Evolutionary conservation across 2,329 filamentous ascomycete species (phyloP).

Genomic region (Fusarium denticulatum): DNA sequence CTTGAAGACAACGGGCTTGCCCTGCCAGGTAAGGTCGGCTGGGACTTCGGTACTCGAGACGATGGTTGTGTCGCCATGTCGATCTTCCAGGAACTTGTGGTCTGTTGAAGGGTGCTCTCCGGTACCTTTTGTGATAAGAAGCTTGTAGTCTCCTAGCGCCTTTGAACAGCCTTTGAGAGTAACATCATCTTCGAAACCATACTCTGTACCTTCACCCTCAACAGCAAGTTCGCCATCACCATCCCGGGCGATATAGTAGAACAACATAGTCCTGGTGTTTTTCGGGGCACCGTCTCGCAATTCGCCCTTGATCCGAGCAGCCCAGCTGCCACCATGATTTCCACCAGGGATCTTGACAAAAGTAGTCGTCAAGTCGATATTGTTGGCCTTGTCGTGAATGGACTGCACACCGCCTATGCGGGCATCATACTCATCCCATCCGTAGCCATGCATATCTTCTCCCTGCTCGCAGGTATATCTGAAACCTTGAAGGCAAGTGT

Average conservation of each 20-base stretch:
- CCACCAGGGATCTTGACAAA: slow-evolving; percentile 95
- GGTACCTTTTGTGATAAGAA: slow-evolving; percentile 79
- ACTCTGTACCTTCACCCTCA: slow-evolving; percentile 60
- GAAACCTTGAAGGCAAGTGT: slow-evolving; percentile 66
- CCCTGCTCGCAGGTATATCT: slow-evolving; percentile 96
- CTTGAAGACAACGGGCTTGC: slow-evolving; percentile 71
- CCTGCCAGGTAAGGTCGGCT: slow-evolving; percentile 81
- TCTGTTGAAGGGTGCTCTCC: slow-evolving; percentile 69
- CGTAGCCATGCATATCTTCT: slow-evolving; percentile 93
- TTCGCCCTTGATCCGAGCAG: slow-evolving; percentile 83
- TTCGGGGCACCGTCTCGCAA: slow-evolving; percentile 74
- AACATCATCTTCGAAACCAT: slow-evolving; percentile 69
- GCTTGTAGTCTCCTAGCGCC: slow-evolving; percentile 80
- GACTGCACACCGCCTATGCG: slow-evolving; percentile 87
- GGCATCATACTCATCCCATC: slow-evolving; percentile 97
- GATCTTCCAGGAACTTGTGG: slow-evolving; percentile 73
- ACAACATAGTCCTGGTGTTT: slow-evolving; percentile 77
- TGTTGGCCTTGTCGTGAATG: slow-evolving; percentile 89
- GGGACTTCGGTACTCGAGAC: slow-evolving; percentile 77
- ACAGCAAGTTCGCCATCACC: slow-evolving; percentile 73
- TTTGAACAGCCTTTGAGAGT: slow-evolving; percentile 75
- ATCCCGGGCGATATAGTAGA: slow-evolving; percentile 87
- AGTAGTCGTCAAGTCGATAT: slow-evolving; percentile 88
- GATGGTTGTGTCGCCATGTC: slow-evolving; percentile 79
- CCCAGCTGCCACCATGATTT: slow-evolving; percentile 89